Conservation (phyloP, 805 yeast genomes). For the Brettanomyces bruxellensis region DNA sequence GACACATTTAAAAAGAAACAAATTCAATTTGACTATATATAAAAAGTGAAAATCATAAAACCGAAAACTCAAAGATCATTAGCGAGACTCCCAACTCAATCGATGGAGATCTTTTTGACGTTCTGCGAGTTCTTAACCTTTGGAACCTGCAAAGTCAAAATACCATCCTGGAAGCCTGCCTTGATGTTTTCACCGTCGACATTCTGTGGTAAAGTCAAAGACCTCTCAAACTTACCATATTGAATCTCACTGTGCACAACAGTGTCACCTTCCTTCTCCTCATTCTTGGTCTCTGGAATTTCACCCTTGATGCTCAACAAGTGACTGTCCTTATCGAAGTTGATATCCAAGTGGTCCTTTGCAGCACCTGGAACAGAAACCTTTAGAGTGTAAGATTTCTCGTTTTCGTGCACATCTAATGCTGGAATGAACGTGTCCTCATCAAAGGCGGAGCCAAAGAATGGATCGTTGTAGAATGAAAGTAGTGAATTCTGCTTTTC, state of each 20-base stretch:
- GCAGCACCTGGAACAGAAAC: constrained; percentile 41
- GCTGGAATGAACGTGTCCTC: constrained; percentile 21
- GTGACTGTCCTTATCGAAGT: constrained; percentile 36
- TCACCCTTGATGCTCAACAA: constrained; percentile 37
- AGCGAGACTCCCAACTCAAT: background rate
- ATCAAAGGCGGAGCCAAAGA: constrained; percentile 6
- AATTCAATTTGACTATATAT: too few relatives aligned
- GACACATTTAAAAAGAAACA: too few relatives aligned
- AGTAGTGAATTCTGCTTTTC: constrained; percentile 12
- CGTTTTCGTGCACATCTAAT: constrained; percentile 37
- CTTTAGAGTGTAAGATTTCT: constrained; percentile 30
- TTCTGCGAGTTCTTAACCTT: constrained; percentile 20
- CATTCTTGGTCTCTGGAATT: constrained; percentile 10
- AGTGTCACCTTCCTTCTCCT: background rate
- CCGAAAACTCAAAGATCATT: too few relatives aligned
- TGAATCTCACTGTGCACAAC: constrained; percentile 5
- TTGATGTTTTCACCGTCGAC: constrained; percentile 35
- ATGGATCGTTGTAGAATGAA: constrained; percentile 17
- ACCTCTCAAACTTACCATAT: constrained; percentile 13
- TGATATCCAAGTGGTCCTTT: constrained; percentile 34
- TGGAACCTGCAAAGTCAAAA: constrained; percentile 33
- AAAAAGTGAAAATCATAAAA: too few relatives aligned
- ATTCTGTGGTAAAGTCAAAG: constrained; percentile 29
- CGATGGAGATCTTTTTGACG: constrained; percentile 13
- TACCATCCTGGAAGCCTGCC: constrained; percentile 39